Evolutionary conservation across 2,329 filamentous ascomycete genomes (phyloP).

Genomic region (Hymenoscyphus salicellus): DNA sequence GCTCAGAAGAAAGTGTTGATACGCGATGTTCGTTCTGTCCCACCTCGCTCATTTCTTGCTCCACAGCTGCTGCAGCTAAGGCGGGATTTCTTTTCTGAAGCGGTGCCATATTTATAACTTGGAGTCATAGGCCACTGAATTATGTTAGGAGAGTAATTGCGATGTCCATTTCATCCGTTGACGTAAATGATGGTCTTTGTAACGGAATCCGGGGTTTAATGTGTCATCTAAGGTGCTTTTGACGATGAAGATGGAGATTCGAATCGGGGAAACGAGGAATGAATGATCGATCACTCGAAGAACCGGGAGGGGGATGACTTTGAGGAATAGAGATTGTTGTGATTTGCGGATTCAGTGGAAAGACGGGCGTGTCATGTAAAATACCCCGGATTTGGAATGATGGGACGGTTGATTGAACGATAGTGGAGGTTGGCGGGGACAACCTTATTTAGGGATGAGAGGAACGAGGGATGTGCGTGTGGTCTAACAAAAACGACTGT

Average conservation of each 20-base stretch:
- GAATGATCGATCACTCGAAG: background rate
- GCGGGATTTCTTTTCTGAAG: constrained; percentile 13
- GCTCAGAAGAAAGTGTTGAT: constrained; percentile 10
- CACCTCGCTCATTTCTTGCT: constrained; percentile 8
- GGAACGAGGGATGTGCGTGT: background rate
- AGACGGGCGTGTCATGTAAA: background rate
- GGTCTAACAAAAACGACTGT: background rate
- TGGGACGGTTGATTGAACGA: background rate
- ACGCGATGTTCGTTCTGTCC: constrained; percentile 16
- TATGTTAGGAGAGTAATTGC: background rate
- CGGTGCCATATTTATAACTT: constrained; percentile 3
- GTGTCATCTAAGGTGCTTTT: background rate
- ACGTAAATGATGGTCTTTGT: background rate
- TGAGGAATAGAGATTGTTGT: background rate
- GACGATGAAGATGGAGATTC: background rate
- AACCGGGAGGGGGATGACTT: background rate
- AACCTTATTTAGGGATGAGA: background rate
- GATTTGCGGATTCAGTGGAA: background rate
- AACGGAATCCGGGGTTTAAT: background rate
- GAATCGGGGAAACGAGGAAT: background rate
- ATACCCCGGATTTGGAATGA: background rate
- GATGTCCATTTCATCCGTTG: constrained; percentile 5
- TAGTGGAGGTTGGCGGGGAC: background rate
- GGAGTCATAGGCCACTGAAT: background rate
- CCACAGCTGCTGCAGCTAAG: constrained; percentile 1